Evolutionary conservation across 805 yeast species (phyloP), one percentile per base, ranked within the genome.

Genomic region (Starmerella khaoyaiensis): DNA sequence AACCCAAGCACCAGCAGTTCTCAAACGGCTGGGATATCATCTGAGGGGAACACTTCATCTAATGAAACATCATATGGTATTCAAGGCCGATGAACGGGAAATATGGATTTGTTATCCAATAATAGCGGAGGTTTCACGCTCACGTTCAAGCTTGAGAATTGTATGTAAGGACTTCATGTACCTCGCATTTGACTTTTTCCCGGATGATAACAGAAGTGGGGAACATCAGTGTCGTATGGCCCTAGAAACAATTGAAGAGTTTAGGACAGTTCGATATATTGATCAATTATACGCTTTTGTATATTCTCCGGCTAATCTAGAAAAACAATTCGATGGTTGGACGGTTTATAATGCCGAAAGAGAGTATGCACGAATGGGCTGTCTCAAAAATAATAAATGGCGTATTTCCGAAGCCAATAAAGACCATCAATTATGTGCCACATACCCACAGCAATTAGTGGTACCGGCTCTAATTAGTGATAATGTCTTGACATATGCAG

Each of bases 31-130:
- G 35, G 86, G 84, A 11, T 57, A 56, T 23, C 59, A 67, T 7
- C 55, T 62, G n/a, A 54, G 55, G 10, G 90, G 87, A 1, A 65
- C 75, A 3, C 53, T 79, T 21, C 86, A 76, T 52, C 57, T 79
- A 31, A 77, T 86, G 2, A 71, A 81, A 5, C 86, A 79, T 53
- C 90, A 80, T 58, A 56, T 80, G 49, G 79, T 79, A 24, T 79
- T 79, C 54, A 59, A 55, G 7, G 52, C 52, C 12, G 41, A 40
- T 3, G 45, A 42, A 46, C 63, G 74, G 40, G 97, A 90, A 56
- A 71, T 82, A 21, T 90, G 97, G 98, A 68, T 83, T 21, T 79
- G 93, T 41, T 87, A 83, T 57, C 95, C 96, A 1, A 71, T 84
- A 45, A 74, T 86, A 22, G 76, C 72, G 33, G 65, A 56, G 28